Percentiles rank a stretch among this genome's conserved stretches.
phyloP scores from a whole-genome alignment of 2,329 filamentous ascomycete species.

The Alternaria arbusti region DNA sequence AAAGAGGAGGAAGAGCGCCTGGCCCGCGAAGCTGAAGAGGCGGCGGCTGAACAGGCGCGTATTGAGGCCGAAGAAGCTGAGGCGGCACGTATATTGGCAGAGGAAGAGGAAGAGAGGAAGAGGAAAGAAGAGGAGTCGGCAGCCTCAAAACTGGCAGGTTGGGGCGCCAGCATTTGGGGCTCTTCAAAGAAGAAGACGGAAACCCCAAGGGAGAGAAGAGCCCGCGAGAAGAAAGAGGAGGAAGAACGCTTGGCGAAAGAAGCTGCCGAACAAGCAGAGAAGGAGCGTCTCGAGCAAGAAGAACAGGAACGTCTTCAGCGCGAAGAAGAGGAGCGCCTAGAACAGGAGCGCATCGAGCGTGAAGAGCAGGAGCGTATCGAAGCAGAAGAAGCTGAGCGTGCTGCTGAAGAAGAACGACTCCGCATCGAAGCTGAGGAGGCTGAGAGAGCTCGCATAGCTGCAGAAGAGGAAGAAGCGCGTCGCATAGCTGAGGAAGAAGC shows the following conservation, averaged over 20 bases:
- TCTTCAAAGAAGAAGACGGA: conserved; percentile 49
- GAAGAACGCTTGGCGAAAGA: conserved; percentile 25
- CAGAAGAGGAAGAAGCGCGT: conserved; percentile 22
- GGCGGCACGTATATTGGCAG: conserved; percentile 19
- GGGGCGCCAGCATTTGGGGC: conserved; percentile 33
- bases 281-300: conserved; percentile 30
- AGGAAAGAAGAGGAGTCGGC: conserved; percentile 29
- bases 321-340: conserved; percentile 43
- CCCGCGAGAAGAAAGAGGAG: conserved; percentile 46
- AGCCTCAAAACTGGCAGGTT: conserved; percentile 39
- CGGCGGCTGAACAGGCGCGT: conserved; percentile 41
- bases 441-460: background rate
- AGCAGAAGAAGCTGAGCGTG: conserved; percentile 46
- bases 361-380: conserved; percentile 38
- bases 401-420: conserved; percentile 37
- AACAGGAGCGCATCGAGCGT: conserved; percentile 34
- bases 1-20: conserved; percentile 44
- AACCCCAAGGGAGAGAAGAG: conserved; percentile 36
- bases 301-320: conserved; percentile 43
- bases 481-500: conserved; percentile 25
- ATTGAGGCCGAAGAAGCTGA: conserved; percentile 21
- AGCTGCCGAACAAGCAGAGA: conserved; percentile 26
- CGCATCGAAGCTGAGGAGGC: conserved; percentile 33
- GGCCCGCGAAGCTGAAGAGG: conserved; percentile 33
- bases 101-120: conserved; percentile 30